A percentile compares a stretch with the other conserved stretches of the same genome.
These are phyloP conservation scores for Fomitopsis pulvina DNA, from an alignment of 768 basidiomycete genomes.

Conservation along the genomic window DNA sequence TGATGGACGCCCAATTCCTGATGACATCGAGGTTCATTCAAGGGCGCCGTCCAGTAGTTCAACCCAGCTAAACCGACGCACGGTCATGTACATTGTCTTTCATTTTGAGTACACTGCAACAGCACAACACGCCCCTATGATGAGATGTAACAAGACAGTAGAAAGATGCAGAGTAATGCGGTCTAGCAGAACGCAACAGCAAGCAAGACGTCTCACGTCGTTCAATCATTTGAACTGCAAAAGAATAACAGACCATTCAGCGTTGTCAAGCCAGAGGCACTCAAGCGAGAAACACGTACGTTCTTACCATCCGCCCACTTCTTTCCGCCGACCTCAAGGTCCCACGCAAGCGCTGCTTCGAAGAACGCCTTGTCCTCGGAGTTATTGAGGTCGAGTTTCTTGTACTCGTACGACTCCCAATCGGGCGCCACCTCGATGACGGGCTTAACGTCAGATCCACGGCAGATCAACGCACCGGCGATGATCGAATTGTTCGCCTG, in stretches of 20 bases:
- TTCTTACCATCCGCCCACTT: constrained; percentile 89
- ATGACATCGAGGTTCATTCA: neutral
- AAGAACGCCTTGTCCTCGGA: constrained; percentile 83
- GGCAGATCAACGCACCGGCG: constrained; percentile 73
- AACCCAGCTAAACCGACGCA: neutral
- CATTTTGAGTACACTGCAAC: constrained; percentile 20
- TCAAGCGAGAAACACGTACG: constrained; percentile 39
- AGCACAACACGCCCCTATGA: constrained; percentile 17
- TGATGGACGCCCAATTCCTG: no score
- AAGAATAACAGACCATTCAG: neutral
- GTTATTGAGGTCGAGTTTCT: constrained; percentile 67
- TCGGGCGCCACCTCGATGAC: constrained; percentile 83
- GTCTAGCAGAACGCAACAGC: constrained; percentile 5
- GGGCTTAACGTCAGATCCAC: constrained; percentile 67
- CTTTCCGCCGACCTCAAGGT: constrained; percentile 83
- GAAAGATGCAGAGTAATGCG: constrained; percentile 8
- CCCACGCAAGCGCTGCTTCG: constrained; percentile 91
- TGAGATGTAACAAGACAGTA: constrained; percentile 14
- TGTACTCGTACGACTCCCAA: constrained; percentile 84
- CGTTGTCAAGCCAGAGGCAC: neutral
- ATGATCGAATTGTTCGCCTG: constrained; percentile 71
- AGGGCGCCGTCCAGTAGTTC: neutral
- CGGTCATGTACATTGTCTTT: constrained; percentile 2
- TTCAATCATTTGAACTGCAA: constrained; percentile 23
- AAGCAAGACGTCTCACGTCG: neutral